Evolutionary conservation across 768 basidiomycete species (phyloP).

Genomic region (Exsudoporus frostii): DNA sequence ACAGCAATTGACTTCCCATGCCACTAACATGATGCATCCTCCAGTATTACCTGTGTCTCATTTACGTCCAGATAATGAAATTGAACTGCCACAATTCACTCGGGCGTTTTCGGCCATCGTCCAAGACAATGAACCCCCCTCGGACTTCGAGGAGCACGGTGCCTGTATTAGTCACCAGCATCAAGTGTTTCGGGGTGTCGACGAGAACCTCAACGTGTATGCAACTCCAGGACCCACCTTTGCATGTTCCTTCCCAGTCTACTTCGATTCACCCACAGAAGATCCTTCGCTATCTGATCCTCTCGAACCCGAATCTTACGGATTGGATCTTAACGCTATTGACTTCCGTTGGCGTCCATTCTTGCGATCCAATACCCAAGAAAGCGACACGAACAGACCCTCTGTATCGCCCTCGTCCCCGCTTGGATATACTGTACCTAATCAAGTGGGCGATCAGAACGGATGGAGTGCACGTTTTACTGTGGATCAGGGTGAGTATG

Average conservation of each 20-base stretch:
- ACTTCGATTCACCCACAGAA: conserved; percentile 53
- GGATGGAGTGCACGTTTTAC: conserved; percentile 10
- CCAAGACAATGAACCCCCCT: conserved; percentile 8
- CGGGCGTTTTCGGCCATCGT: conserved; percentile 3
- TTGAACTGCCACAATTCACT: conserved; percentile 1
- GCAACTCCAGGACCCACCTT: conserved; percentile 49
- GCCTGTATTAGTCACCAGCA: not conserved
- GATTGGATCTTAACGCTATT: conserved; percentile 39
- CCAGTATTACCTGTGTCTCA: conserved; percentile 2
- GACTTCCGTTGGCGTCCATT: conserved; percentile 61
- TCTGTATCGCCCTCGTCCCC: not conserved
- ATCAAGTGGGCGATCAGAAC: conserved; percentile 16
- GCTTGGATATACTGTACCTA: conserved; percentile 1
- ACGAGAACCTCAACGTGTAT: conserved; percentile 27
- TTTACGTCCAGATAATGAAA: conserved; percentile 20
- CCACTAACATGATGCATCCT: conserved; percentile 9
- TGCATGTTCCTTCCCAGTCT: conserved; percentile 34
- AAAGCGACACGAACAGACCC: not conserved
- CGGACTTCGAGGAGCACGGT: conserved; percentile 12
- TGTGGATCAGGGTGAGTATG: conserved; percentile 7
- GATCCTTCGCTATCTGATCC: conserved; percentile 43
- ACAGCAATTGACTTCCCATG: conserved; percentile 10
- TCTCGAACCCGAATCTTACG: conserved; percentile 34
- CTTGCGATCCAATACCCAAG: conserved; percentile 25
- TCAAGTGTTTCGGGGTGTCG: not conserved